Conservation (phyloP, 495 filamentous ascomycete species). For the Jackrogersella multiformis region DNA sequence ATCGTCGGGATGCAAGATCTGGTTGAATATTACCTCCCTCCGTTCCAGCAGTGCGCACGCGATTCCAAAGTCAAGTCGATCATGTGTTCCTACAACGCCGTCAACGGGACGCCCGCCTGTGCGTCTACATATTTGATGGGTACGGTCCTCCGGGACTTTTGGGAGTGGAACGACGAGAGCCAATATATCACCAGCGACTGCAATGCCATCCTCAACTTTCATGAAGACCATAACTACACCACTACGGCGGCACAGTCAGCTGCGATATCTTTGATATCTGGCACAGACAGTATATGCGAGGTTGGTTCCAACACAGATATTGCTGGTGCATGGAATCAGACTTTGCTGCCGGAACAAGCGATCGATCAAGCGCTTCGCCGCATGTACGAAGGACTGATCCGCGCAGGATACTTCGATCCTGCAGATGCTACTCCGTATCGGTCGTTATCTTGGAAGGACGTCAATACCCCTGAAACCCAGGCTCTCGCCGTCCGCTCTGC, state of each 20-base stretch:
- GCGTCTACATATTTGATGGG: constrained; percentile 54
- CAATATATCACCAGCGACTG: constrained; percentile 58
- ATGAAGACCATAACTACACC: constrained; percentile 49
- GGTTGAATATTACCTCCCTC: constrained; percentile 58
- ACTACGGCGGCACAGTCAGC: constrained; percentile 47
- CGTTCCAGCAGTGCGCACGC: constrained; percentile 56
- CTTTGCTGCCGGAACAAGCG: constrained; percentile 41
- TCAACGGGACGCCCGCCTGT: constrained; percentile 57
- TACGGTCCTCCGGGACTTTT: constrained; percentile 56
- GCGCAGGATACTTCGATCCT: constrained; percentile 51
- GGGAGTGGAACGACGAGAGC: constrained; percentile 55
- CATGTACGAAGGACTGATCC: constrained; percentile 49
- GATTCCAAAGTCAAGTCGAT: constrained; percentile 57
- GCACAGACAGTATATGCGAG: constrained; percentile 52
- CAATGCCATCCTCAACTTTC: constrained; percentile 54
- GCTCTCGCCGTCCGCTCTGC: constrained; percentile 48
- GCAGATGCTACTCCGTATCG: constrained; percentile 40
- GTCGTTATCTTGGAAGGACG: constrained; percentile 45
- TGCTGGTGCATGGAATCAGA: constrained; percentile 45
- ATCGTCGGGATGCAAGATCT: constrained; percentile 54
- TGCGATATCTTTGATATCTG: constrained; percentile 48
- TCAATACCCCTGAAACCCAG: constrained; percentile 42
- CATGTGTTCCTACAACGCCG: constrained; percentile 59
- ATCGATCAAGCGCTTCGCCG: constrained; percentile 50
- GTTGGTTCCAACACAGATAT: constrained; percentile 44